Evolutionary conservation across 2,329 filamentous ascomycete species (phyloP).

Genomic region (Pseudocercospora eumusae): DNA sequence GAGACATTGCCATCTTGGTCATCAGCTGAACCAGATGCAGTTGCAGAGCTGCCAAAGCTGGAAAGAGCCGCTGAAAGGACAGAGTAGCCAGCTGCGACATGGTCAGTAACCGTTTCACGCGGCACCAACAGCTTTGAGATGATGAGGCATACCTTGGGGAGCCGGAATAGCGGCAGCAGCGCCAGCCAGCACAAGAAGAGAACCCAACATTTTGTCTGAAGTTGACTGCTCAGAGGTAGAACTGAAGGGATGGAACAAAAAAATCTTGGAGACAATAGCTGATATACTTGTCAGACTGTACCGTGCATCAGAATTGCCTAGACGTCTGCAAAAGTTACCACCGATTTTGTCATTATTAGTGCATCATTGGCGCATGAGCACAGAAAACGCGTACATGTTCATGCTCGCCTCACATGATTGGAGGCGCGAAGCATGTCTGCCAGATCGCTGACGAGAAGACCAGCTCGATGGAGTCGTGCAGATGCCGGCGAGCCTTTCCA

Average conservation of each 20-base stretch:
- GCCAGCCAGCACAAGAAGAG: conserved; percentile 17
- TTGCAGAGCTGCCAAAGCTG: not conserved
- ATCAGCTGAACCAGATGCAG: conserved; percentile 12
- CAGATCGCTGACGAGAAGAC: not conserved
- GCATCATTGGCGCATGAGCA: not conserved
- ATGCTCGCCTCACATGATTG: not conserved
- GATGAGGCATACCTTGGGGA: conserved; percentile 10
- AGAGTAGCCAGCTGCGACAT: conserved; percentile 7
- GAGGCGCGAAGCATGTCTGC: not conserved
- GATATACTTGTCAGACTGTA: not conserved
- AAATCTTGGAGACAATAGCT: not conserved
- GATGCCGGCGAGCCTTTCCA: not conserved
- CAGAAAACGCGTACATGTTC: not conserved
- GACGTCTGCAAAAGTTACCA: not conserved
- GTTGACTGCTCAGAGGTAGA: conserved; percentile 8
- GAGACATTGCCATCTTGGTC: conserved; percentile 37
- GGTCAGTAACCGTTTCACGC: not conserved
- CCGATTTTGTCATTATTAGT: not conserved
- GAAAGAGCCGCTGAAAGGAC: not conserved
- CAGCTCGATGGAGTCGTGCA: not conserved
- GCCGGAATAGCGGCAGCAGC: conserved; percentile 21
- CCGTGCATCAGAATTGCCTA: not conserved
- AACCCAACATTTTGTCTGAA: conserved; percentile 15
- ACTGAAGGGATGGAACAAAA: not conserved
- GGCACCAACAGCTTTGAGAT: not conserved